Evolutionary conservation across 257 asterid species (phyloP).

Genomic region (Schizonepeta tenuifolia): DNA sequence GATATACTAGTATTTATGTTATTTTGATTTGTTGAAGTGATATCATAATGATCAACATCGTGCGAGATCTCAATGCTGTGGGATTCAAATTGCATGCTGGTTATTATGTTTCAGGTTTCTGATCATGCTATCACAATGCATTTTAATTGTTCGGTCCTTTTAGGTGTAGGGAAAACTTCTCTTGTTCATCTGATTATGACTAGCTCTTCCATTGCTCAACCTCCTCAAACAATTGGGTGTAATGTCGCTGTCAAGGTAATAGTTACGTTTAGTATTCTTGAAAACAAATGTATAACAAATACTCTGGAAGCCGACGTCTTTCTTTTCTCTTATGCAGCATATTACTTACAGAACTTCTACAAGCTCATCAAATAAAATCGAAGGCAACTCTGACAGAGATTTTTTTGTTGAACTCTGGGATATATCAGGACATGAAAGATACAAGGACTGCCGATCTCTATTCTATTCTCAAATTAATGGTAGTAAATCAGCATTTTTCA

Average conservation of each 20-base stretch:
- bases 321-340: slow-evolving; percentile 54
- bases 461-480: slow-evolving; percentile 97
- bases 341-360: slow-evolving; percentile 67
- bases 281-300: slow-evolving; percentile 20
- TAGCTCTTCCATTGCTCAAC: slow-evolving; percentile 75
- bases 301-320: slow-evolving; percentile 25
- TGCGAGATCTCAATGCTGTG: neutral
- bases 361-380: slow-evolving; percentile 71
- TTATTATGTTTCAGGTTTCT: slow-evolving; percentile 11
- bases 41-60: neutral
- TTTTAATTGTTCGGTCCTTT: neutral
- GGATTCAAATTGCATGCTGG: neutral
- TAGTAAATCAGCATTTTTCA: slow-evolving; percentile 32
- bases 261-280: slow-evolving; percentile 6
- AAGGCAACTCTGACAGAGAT: slow-evolving; percentile 66
- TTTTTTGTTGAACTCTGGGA: slow-evolving; percentile 98
- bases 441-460: slow-evolving; percentile 87
- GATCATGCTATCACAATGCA: slow-evolving; percentile 4
- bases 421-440: slow-evolving; percentile 93
- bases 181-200: slow-evolving; percentile 88
- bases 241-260: slow-evolving; percentile 78
- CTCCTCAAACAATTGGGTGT: slow-evolving; percentile 94
- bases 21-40: neutral
- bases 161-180: slow-evolving; percentile 95
- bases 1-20: neutral